These are phyloP conservation scores for Curvularia lunata DNA, from an alignment of 2,329 filamentous ascomycete genomes.

Conservation along the genomic window DNA sequence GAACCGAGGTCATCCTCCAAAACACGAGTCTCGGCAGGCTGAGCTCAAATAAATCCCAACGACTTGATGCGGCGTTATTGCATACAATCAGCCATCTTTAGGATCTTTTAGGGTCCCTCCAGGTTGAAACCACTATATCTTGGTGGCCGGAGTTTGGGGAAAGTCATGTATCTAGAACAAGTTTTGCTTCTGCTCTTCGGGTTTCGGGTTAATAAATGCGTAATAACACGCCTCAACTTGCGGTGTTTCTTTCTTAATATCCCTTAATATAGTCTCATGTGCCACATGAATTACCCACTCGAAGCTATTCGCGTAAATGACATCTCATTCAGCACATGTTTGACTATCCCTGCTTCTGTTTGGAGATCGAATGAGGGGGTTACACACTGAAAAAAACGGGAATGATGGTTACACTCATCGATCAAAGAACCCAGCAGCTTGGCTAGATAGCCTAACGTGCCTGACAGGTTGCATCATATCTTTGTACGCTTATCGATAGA, in stretches of 20 bases:
- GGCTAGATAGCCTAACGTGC: background rate
- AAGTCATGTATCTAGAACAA: conserved; percentile 2
- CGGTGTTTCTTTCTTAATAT: background rate
- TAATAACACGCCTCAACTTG: background rate
- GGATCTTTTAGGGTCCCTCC: background rate
- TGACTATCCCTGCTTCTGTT: background rate
- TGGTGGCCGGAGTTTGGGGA: background rate
- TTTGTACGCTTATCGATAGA: conserved; percentile 9
- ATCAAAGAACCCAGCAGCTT: background rate
- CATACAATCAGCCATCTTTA: background rate
- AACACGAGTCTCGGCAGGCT: conserved; percentile 3
- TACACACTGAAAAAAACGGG: background rate
- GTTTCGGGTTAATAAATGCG: conserved; percentile 1
- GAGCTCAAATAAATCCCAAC: conserved; percentile 4
- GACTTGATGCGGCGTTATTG: background rate
- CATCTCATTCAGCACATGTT: background rate
- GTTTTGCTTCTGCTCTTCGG: background rate
- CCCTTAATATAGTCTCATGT: background rate
- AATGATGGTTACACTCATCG: background rate
- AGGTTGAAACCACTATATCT: background rate
- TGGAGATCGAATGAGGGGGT: background rate
- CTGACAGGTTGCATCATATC: conserved; percentile 4
- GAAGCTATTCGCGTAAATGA: background rate
- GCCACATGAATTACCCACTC: background rate
- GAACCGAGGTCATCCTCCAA: conserved; percentile 7